Evolutionary conservation across 805 yeast genomes (phyloP), one percentile per base, ranked within the genome.

Genomic region (Lipomyces kockii): DNA sequence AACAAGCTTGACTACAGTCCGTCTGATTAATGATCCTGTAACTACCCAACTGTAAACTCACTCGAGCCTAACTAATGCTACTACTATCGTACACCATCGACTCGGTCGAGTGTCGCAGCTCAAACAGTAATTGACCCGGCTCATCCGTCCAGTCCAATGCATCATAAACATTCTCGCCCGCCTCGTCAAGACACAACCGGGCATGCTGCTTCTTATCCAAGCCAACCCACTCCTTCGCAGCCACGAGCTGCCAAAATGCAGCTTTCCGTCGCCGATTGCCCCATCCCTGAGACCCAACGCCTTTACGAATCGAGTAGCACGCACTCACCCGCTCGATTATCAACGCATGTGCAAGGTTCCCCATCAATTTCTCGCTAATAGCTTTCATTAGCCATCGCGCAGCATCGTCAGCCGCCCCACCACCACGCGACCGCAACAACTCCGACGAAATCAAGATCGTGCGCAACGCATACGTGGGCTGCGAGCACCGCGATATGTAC

Each of bases 231-330:
- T 89, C 90, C 64, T 85, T 85, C 6, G 92, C 89, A 0, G 97
- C 88, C 34, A 92, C 76, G 34, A 92, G 76, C 71, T 84, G 83
- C 91, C 97, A 92, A 35, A 93, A 81, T 0, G 91, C 86, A 0
- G 92, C 86, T 75, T 92, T 92, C 63, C 98, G 83, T 61, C 78
- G 78, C 66, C 97, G 81, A 1, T 89, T 85, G 25, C 72, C 72
- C 68, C 58, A 70, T 51, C 66, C 62, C 62, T 71, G 51, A n/a
- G 66, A 59, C n/a, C 73, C 67, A 9, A 62, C 34, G 8, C 65
- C 63, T 17, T 60, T 61, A 20, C 72, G 74, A 9, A 76, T 68
- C 57, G 75, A 78, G 72, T 84, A 87, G 25, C 89, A 86, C 66
- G 84, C 83, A 46, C 87, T 80, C 2, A 86, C 77, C 52, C 89